A percentile compares a stretch with the other conserved stretches of the same genome.
phyloP scores from a whole-genome alignment of 768 basidiomycete genomes.

The Tulasnella sp. region DNA sequence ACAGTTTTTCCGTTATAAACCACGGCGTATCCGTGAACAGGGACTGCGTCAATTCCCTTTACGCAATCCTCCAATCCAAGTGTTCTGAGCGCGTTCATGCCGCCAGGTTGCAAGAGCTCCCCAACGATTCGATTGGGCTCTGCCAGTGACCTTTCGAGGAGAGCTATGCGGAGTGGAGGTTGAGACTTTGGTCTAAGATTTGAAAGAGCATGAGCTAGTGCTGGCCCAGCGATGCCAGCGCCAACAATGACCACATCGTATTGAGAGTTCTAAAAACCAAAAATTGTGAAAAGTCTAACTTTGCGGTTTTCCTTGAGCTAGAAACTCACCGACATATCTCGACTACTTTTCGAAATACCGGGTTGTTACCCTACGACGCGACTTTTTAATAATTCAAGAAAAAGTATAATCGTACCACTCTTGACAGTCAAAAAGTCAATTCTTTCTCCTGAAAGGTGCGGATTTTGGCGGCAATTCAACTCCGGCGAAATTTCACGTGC shows the following conservation, averaged over 20 bases:
- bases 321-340: too few relatives aligned
- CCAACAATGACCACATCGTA: constrained; percentile 86
- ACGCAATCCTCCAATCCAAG: constrained; percentile 68
- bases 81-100: constrained; percentile 55
- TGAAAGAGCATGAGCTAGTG: constrained; percentile 77
- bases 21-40: constrained; percentile 77
- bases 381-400: too few relatives aligned
- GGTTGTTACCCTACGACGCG: too few relatives aligned
- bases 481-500: too few relatives aligned
- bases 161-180: constrained; percentile 54
- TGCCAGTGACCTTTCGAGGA: constrained; percentile 81
- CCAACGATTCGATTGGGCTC: constrained; percentile 97
- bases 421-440: too few relatives aligned
- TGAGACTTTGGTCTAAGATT: constrained; percentile 29
- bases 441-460: too few relatives aligned
- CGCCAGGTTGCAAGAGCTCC: constrained; percentile 90
- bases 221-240: constrained; percentile 78
- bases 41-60: constrained; percentile 79
- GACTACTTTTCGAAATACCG: too few relatives aligned
- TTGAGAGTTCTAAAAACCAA: too few relatives aligned
- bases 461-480: too few relatives aligned
- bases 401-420: too few relatives aligned
- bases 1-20: constrained; percentile 53
- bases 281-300: too few relatives aligned
- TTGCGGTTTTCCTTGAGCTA: too few relatives aligned